A percentile compares a stretch with the other conserved stretches of the same genome.
phyloP scores from a whole-genome alignment of 352 stramenopile species.

The Globisporangium solare region DNA sequence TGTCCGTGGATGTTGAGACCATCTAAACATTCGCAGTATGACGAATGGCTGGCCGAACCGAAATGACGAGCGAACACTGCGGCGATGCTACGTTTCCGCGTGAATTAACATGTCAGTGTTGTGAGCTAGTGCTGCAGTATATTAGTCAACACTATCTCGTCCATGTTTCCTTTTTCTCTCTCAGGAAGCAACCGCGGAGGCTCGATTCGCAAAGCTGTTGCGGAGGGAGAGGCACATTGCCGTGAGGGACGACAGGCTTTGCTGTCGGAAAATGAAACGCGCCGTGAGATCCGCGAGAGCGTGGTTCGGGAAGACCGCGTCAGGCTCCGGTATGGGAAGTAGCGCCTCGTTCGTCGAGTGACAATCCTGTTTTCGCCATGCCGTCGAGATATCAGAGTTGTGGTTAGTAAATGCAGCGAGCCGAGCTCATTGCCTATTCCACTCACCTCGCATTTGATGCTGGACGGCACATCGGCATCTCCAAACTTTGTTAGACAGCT shows the following conservation, averaged over 20 bases:
- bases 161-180: too few relatives aligned
- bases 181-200: constrained; percentile 5
- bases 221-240: constrained; percentile 67
- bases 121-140: too few relatives aligned
- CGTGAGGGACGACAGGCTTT: constrained; percentile 55
- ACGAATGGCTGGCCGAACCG: too few relatives aligned
- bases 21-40: too few relatives aligned
- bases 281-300: constrained; percentile 65
- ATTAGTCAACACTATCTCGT: too few relatives aligned
- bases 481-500: constrained; percentile 43
- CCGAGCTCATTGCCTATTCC: not conserved
- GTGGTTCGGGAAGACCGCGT: constrained; percentile 64
- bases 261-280: constrained; percentile 70
- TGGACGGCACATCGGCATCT: constrained; percentile 29
- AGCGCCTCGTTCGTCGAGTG: too few relatives aligned
- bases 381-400: not conserved
- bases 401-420: not conserved
- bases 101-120: too few relatives aligned
- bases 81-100: too few relatives aligned
- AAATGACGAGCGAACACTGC: too few relatives aligned
- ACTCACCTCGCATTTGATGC: constrained; percentile 43
- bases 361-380: constrained; percentile 7
- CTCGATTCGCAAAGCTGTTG: constrained; percentile 46
- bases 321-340: constrained; percentile 20
- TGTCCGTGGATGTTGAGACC: too few relatives aligned